Base-by-base conservation (phyloP, 495 filamentous ascomycete species). In the Hypoxylon rickii region DNA sequence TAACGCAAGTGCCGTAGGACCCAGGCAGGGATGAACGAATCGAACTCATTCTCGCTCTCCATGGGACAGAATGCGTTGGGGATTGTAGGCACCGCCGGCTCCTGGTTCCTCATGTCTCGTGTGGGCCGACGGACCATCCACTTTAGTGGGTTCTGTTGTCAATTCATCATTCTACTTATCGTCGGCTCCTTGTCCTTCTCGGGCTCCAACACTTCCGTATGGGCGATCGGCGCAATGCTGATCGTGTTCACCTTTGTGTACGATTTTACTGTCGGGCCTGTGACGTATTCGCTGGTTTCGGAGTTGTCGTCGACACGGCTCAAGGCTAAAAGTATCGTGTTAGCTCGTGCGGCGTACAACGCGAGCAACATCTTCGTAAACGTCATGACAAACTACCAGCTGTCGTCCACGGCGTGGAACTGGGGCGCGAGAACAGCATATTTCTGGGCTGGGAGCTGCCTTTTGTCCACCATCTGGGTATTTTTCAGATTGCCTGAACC, bases 21-120 rank as follows among this genome's bases (percentile, higher is more conserved):
- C 33, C 83, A 86, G 60, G 87, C 87, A 2, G 87, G 87, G 7
- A 74, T 89, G 22, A 60, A 69, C 29, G 56, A 76, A 1, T 68
- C 68, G 18, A 74, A 80, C 32, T 76, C 87, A 3, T 89, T 86
- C 61, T 66, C 72, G 8, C 52, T 78, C 0, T 67, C 58, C 20
- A 64, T 66, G 50, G 70, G 51, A 2, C 64, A 70, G 37, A 75
- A 73, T 18, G 80, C 70, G 3, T 60, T 84, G 5, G 80, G 73
- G n/a, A 74, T 80, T 22, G 48, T 81, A 0, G 79, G 78, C 2
- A 81, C 79, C 2, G 57, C 73, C n/a, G 61, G 69, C 7, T 78
- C 78, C 16, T 82, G 79, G 79, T 69, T 76, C n/a, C 62, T 83
- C 15, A 78, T 83, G 70, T 48, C 62, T 19, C 52, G 55, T 0